These are phyloP conservation scores for Xylariaceae sp. DNA, from an alignment of 2,329 filamentous ascomycete genomes.

Conservation along the genomic window DNA sequence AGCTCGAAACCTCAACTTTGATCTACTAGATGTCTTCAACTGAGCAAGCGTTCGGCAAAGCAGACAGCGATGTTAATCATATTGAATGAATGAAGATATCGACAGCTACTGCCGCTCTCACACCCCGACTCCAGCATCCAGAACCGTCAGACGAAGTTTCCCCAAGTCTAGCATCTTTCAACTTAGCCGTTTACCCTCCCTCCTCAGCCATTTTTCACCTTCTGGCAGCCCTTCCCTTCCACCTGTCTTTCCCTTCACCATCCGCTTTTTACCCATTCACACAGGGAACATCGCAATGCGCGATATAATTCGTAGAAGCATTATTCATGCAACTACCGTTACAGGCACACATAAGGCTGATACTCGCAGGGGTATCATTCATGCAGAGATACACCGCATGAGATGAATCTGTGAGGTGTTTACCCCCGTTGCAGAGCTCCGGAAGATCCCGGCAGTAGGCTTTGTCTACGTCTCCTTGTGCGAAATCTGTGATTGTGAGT, in stretches of 20 bases:
- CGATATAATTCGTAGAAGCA: constrained; percentile 28
- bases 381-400: constrained; percentile 31
- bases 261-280: constrained; percentile 13
- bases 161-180: no score
- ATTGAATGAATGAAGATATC: no score
- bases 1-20: background rate
- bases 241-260: background rate
- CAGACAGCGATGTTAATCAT: no score
- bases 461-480: constrained; percentile 23
- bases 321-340: constrained; percentile 28
- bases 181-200: no score
- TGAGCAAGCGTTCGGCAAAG: no score
- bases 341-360: constrained; percentile 30
- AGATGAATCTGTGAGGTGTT: constrained; percentile 24
- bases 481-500: constrained; percentile 23
- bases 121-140: no score
- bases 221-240: no score
- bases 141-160: no score
- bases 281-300: constrained; percentile 30
- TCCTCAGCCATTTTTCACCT: no score
- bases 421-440: constrained; percentile 23
- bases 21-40: background rate
- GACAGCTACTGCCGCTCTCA: no score
- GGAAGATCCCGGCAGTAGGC: constrained; percentile 28
- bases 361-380: constrained; percentile 26